These are phyloP conservation scores for Scheffersomyces segobiensis DNA, from an alignment of 1,139 yeast species.

Conservation along the genomic window DNA sequence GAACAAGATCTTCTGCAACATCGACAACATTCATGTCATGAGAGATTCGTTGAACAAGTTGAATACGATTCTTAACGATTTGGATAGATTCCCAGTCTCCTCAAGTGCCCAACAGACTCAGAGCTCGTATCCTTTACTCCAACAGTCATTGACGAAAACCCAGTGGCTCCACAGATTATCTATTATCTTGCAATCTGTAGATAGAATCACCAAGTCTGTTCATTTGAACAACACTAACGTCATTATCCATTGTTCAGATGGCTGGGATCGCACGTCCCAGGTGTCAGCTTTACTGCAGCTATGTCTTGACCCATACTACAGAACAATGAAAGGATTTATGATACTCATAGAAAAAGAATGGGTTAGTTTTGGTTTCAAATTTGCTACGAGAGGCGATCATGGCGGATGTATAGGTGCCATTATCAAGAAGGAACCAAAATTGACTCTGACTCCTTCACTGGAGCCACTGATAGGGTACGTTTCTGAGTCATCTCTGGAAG, in stretches of 20 bases:
- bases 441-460: background rate
- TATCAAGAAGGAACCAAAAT: constrained; percentile 14
- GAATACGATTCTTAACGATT: constrained; percentile 61
- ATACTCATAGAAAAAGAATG: constrained; percentile 89
- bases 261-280: constrained; percentile 97
- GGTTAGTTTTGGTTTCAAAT: constrained; percentile 92
- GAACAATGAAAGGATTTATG: constrained; percentile 87
- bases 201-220: constrained; percentile 73
- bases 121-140: constrained; percentile 28
- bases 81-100: constrained; percentile 53
- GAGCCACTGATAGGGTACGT: background rate
- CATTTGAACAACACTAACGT: constrained; percentile 83
- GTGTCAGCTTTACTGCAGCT: constrained; percentile 81
- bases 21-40: constrained; percentile 95
- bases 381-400: constrained; percentile 81
- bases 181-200: constrained; percentile 72
- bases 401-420: constrained; percentile 50
- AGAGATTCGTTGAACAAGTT: constrained; percentile 75
- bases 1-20: constrained; percentile 77
- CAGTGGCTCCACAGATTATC: constrained; percentile 80
- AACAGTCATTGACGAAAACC: constrained; percentile 56
- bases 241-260: constrained; percentile 92
- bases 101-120: constrained; percentile 42
- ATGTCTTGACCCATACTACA: constrained; percentile 85
- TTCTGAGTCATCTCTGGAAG: constrained; percentile 2